Percentiles rank a stretch among this genome's conserved stretches.
These are phyloP conservation scores for Eucommia ulmoides DNA, from an alignment of 257 asterid genomes.

Conservation along the genomic window DNA sequence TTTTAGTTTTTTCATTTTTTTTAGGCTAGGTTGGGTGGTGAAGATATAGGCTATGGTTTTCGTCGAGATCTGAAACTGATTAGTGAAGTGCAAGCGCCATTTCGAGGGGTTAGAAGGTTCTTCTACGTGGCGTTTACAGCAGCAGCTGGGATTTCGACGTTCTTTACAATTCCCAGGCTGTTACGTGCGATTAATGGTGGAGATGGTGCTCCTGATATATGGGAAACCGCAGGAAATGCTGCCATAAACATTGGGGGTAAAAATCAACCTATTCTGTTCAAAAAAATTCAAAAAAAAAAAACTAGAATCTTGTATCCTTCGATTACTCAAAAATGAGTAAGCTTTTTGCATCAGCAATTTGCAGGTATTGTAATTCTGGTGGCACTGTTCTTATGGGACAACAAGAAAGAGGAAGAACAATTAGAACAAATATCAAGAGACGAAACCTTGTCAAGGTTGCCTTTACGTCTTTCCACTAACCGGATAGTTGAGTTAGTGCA, in stretches of 20 bases:
- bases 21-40: slow-evolving; percentile 93
- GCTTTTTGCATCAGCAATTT: slow-evolving; percentile 52
- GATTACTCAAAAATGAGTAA: slow-evolving; percentile 38
- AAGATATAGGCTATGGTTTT: slow-evolving; percentile 81
- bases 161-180: slow-evolving; percentile 68
- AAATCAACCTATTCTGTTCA: no score
- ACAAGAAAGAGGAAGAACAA: slow-evolving; percentile 97
- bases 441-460: slow-evolving; percentile 89
- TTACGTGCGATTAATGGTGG: slow-evolving; percentile 68
- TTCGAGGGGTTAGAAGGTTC: slow-evolving; percentile 80
- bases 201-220: slow-evolving; percentile 68
- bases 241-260: slow-evolving; percentile 80
- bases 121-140: slow-evolving; percentile 81
- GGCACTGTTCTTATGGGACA: slow-evolving; percentile 80
- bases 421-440: slow-evolving; percentile 67
- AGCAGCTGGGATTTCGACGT: slow-evolving; percentile 83
- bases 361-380: slow-evolving; percentile 77
- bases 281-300: no score
- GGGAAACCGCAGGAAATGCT: slow-evolving; percentile 58
- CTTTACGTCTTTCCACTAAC: slow-evolving; percentile 84
- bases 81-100: slow-evolving; percentile 98
- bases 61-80: slow-evolving; percentile 95
- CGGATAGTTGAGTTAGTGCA: slow-evolving; percentile 95
- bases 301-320: no score
- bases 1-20: not conserved